Percentiles rank a stretch among this genome's conserved stretches.
These are phyloP conservation scores for Oidiodendron maius DNA, from an alignment of 495 filamentous ascomycete species.

Conservation along the genomic window DNA sequence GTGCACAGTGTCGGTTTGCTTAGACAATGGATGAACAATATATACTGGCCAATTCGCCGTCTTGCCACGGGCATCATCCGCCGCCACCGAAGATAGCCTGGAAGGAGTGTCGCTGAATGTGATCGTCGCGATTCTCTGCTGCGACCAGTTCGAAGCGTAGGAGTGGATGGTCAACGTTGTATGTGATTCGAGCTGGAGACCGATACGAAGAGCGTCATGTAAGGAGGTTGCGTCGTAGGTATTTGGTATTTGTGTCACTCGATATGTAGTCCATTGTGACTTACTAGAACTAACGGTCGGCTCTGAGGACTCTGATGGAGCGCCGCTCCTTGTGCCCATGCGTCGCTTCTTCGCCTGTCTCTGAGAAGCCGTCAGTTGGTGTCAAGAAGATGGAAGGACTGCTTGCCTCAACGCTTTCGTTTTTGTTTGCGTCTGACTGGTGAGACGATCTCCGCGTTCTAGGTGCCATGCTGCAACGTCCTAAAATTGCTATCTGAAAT, in stretches of 20 bases:
- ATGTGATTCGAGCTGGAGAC: slow-evolving; percentile 4
- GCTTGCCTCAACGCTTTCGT: too few species aligned
- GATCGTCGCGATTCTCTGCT: slow-evolving; percentile 8
- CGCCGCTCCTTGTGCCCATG: too few species aligned
- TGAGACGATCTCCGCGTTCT: too few species aligned
- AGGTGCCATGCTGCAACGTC: too few species aligned
- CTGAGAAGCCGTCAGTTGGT: too few species aligned
- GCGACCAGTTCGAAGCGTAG: slow-evolving; percentile 1
- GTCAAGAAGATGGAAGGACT: too few species aligned
- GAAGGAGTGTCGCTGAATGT: slow-evolving; percentile 6
- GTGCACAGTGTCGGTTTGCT: too few species aligned
- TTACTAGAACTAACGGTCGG: too few species aligned
- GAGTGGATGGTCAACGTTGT: slow-evolving; percentile 4
- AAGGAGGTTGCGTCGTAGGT: slow-evolving; percentile 7
- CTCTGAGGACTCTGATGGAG: too few species aligned
- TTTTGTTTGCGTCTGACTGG: too few species aligned
- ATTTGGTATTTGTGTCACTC: slow-evolving; percentile 5
- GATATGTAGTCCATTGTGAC: slow-evolving; percentile 12
- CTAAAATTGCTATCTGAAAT: too few species aligned
- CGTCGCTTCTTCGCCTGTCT: too few species aligned
- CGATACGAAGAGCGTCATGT: slow-evolving; percentile 2
- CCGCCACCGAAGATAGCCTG: slow-evolving; percentile 1
- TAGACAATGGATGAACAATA: slow-evolving; percentile 9
- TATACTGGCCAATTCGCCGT: slow-evolving; percentile 5
- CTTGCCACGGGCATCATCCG: slow-evolving; percentile 3